Conservation (phyloP, 139 green algal genomes). For the Chlamydomonas sp. region DNA sequence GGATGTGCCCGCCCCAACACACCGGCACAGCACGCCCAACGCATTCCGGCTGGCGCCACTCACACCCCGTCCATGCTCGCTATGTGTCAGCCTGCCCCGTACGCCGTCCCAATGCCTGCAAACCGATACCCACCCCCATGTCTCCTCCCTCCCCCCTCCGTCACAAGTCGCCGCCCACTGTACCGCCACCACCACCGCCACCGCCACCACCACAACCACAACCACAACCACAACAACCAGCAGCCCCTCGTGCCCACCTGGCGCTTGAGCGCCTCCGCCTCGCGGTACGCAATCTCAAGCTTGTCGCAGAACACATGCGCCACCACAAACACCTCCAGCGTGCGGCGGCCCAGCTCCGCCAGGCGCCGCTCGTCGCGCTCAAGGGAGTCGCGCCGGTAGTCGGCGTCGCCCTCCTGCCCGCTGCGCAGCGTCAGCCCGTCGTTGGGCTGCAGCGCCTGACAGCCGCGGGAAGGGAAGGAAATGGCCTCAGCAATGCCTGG, state of each 20-base stretch:
- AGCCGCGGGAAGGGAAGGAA: background rate
- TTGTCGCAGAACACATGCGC: conserved; percentile 81
- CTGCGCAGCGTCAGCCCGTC: conserved; percentile 59
- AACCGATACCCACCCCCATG: too few species aligned
- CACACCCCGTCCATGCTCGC: too few species aligned
- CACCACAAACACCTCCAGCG: conserved; percentile 94
- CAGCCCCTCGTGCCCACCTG: conserved; percentile 46
- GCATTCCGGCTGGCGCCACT: too few species aligned
- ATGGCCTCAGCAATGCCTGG: background rate
- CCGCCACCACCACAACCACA: too few species aligned
- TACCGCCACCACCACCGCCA: too few species aligned
- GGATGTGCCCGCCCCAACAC: too few species aligned
- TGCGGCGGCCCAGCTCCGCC: conserved; percentile 87
- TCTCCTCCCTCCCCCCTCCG: too few species aligned
- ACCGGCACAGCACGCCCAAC: too few species aligned
- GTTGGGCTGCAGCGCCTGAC: conserved; percentile 45
- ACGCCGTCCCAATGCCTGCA: too few species aligned
- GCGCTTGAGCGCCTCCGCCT: conserved; percentile 88
- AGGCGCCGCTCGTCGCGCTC: conserved; percentile 94
- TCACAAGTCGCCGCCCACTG: too few species aligned
- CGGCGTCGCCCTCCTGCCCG: conserved; percentile 66
- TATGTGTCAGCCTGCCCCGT: too few species aligned
- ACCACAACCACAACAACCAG: too few species aligned
- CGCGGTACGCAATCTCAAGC: conserved; percentile 82
- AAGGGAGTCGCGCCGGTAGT: conserved; percentile 72